Percentiles rank a stretch among this genome's conserved stretches.
Evolutionary conservation across 768 basidiomycete genomes (phyloP).

Genomic region (Cantharellus anzutake): DNA sequence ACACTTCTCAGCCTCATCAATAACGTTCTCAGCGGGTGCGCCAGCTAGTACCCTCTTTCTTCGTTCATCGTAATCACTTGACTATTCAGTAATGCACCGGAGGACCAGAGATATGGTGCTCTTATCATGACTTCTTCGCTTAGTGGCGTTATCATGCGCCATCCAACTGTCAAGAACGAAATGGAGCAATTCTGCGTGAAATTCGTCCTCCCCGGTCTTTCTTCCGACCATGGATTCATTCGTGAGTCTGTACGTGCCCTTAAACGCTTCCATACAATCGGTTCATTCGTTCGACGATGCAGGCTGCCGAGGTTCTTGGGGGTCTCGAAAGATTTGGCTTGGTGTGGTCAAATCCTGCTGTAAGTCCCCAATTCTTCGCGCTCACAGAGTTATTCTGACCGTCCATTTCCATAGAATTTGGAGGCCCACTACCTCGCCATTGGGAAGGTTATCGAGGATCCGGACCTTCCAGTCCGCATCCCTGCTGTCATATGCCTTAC

Average conservation of each 20-base stretch:
- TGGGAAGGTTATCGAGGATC: constrained; percentile 50
- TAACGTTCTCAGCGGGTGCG: constrained; percentile 45
- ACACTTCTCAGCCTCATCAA: constrained; percentile 67
- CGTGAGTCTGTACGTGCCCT: constrained; percentile 43
- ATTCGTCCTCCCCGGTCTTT: constrained; percentile 58
- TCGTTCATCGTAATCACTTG: neutral
- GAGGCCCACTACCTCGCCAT: constrained; percentile 44
- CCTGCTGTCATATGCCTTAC: constrained; percentile 68
- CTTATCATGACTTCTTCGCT: constrained; percentile 66
- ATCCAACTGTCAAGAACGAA: constrained; percentile 55
- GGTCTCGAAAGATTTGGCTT: constrained; percentile 54
- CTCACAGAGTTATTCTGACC: neutral
- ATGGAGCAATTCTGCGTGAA: constrained; percentile 64
- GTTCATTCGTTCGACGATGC: neutral
- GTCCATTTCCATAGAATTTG: constrained; percentile 28
- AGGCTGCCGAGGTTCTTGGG: constrained; percentile 66
- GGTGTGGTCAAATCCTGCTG: constrained; percentile 44
- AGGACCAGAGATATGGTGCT: constrained; percentile 64
- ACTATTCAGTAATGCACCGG: constrained; percentile 24
- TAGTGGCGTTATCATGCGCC: constrained; percentile 63
- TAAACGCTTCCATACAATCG: constrained; percentile 7
- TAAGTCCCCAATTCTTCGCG: constrained; percentile 13
- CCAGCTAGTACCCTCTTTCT: constrained; percentile 7
- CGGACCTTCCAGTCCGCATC: constrained; percentile 65
- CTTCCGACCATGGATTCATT: constrained; percentile 47